A percentile compares a stretch with the other conserved stretches of the same genome.
Evolutionary conservation across 208 protist genomes (phyloP).

Genomic region (Trypanosoma congolense): DNA sequence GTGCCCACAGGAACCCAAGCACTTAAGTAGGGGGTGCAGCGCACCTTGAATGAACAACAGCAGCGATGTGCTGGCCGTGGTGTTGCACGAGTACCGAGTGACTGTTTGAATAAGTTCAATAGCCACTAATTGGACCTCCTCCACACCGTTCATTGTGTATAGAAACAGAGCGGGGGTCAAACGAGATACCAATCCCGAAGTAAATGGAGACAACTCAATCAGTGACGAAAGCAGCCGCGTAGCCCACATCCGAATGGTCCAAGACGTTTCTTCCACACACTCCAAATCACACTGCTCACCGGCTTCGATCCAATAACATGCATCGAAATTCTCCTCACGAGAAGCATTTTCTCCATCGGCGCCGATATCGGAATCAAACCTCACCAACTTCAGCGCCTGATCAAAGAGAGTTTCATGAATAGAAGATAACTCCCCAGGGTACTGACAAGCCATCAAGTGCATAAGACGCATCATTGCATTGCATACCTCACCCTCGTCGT

Average conservation of each 20-base stretch:
- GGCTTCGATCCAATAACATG: conserved; percentile 19
- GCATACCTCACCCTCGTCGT: conserved; percentile 18
- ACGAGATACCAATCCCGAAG: conserved; percentile 20
- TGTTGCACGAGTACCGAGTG: conserved; percentile 12
- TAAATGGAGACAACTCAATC: conserved; percentile 23
- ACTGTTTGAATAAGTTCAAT: conserved; percentile 33
- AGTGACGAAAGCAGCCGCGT: conserved; percentile 33
- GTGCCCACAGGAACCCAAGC: conserved; percentile 5
- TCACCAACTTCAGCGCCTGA: conserved; percentile 24
- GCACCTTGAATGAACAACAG: conserved; percentile 16
- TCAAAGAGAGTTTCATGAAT: conserved; percentile 24
- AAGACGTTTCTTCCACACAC: conserved; percentile 33
- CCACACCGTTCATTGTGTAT: conserved; percentile 27
- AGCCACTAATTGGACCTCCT: conserved; percentile 46
- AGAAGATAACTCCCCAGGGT: conserved; percentile 16
- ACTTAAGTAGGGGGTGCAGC: conserved; percentile 13
- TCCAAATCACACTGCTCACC: conserved; percentile 31
- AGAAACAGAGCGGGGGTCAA: conserved; percentile 16
- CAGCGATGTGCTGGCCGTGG: conserved; percentile 3
- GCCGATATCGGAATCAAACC: conserved; percentile 41
- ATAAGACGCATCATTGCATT: conserved; percentile 19
- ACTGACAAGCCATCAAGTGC: conserved; percentile 25
- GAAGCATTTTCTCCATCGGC: no score
- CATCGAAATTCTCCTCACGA: background rate
- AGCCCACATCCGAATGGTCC: conserved; percentile 45